Conservation (phyloP, 805 yeast genomes). For the Candida awuae region DNA sequence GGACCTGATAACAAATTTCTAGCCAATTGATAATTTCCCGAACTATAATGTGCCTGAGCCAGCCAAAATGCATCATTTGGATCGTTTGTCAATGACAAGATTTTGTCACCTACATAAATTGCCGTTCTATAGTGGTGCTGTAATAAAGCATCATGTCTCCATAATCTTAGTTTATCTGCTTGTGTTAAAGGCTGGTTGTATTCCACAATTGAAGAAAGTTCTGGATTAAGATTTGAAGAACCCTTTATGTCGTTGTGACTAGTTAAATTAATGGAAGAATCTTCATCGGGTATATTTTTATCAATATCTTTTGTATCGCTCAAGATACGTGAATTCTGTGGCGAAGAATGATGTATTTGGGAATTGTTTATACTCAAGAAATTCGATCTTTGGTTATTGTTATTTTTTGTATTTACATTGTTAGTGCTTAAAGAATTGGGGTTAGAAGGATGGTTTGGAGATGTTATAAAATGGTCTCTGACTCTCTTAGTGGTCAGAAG, state of each 20-base stretch:
- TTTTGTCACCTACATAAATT: slow-evolving; percentile 85
- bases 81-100: slow-evolving; percentile 72
- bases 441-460: slow-evolving; percentile 21
- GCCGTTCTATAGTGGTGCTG: slow-evolving; percentile 90
- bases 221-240: not conserved
- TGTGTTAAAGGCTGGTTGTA: slow-evolving; percentile 50
- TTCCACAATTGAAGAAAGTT: slow-evolving; percentile 12
- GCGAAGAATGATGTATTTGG: not conserved
- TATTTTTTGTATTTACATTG: not conserved
- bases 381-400: too few relatives aligned
- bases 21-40: slow-evolving; percentile 73
- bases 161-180: slow-evolving; percentile 75
- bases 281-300: not conserved
- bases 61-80: slow-evolving; percentile 95
- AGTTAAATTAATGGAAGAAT: not conserved
- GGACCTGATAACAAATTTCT: slow-evolving; percentile 55
- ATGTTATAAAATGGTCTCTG: slow-evolving; percentile 30
- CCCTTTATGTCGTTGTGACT: not conserved
- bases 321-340: not conserved
- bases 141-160: slow-evolving; percentile 91
- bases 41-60: slow-evolving; percentile 77
- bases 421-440: not conserved
- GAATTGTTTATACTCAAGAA: not conserved
- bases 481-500: slow-evolving; percentile 34
- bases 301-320: not conserved